Conservation (phyloP, 2,329 filamentous ascomycete genomes). For the Penicillium sp. region DNA sequence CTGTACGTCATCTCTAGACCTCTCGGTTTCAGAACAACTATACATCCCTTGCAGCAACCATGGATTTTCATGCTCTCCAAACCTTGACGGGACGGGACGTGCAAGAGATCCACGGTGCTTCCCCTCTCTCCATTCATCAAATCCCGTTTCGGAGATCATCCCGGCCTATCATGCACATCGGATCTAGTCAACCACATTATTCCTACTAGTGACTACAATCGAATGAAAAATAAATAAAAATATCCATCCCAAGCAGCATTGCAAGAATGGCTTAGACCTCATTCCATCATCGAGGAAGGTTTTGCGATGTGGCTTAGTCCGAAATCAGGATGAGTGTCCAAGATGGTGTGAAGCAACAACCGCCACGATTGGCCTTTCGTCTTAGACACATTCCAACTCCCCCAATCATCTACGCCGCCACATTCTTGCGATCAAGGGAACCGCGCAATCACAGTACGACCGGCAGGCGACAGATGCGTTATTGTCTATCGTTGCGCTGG, state of each 20-base stretch:
- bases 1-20: conserved; percentile 15
- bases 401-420: conserved; percentile 15
- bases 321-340: conserved; percentile 1
- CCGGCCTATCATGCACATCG: not conserved
- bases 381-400: conserved; percentile 23
- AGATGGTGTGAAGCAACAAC: conserved; percentile 5
- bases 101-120: conserved; percentile 13
- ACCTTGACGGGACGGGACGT: conserved; percentile 39
- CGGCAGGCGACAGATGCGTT: conserved; percentile 5
- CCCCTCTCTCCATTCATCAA: not conserved
- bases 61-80: conserved; percentile 29
- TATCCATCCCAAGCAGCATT: too few relatives aligned
- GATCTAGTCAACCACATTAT: not conserved
- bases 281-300: conserved; percentile 6
- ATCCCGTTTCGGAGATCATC: conserved; percentile 5
- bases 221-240: too few relatives aligned
- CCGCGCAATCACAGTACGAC: conserved; percentile 1
- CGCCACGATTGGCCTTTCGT: conserved; percentile 10
- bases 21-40: conserved; percentile 4
- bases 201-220: too few relatives aligned
- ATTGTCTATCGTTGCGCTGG: conserved; percentile 6
- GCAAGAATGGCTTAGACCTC: too few relatives aligned
- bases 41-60: conserved; percentile 28
- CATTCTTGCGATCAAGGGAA: conserved; percentile 15
- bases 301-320: conserved; percentile 20